Evolutionary conservation across 2,329 filamentous ascomycete genomes (phyloP), one percentile per base, ranked within the genome.

Genomic region (Fusarium sp.): DNA sequence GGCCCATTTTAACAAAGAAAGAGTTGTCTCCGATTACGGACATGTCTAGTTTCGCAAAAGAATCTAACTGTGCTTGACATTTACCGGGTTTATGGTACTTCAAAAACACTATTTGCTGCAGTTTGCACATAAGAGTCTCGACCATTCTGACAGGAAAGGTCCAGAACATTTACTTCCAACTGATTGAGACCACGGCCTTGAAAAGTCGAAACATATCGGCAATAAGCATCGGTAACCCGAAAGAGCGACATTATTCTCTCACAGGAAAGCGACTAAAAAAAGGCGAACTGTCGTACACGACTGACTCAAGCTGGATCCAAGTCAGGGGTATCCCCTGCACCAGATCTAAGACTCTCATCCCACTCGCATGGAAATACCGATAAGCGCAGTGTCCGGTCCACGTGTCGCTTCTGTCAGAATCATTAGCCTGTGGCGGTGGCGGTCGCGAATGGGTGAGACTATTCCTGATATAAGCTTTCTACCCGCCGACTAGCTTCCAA

Each of bases 331-430:
- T 31, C 18, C 36, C 36, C 28, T 31, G 18, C n/a, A 35, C 33
- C 6, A 5, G 38, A 45, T 56, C 51, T 57, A 57, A 38, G 22
- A 24, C 22, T 31, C 20, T 6, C 10, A 20, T 24, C 6, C 31
- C 28, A 26, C 31, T 22, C 7, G 18, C 31, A 8, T 47, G 31
- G 39, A 26, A 57, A 11, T 18, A 28, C 55, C 31, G 55, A 58
- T 58, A 48, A 58, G 55, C 41, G 41, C 11, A 31, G 33, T 20
- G 22, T 39, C 8, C 15, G 28, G 28, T 24, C 51, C 59, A 62
- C 51, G 39, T 45, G 59, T 57, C 49, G 59, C n/a, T 35, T 42
- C 39, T 45, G 38, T 45, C 59, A 38, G 36, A 57, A 45, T 57
- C 51, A 36, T 33, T 56, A 26, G 24, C 35, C 1, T 9, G 39